Percentiles rank a stretch among this genome's conserved stretches.
Conservation (phyloP, 129 eudicot species). For the Glebionis coronaria region DNA sequence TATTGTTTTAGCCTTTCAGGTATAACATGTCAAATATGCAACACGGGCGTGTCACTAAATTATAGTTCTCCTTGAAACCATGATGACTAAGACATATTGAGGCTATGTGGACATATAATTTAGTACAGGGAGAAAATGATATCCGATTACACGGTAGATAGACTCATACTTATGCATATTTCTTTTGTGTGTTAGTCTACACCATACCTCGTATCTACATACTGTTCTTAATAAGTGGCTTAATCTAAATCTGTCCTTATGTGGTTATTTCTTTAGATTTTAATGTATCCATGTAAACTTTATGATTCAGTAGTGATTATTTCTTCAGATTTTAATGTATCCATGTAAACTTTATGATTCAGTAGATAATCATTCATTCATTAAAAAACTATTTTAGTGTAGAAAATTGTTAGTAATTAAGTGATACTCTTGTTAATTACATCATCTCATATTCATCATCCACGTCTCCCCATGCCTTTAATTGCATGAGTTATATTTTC, state of each 20-base stretch:
- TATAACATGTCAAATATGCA: neutral
- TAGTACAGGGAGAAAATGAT: neutral
- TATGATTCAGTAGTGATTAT: neutral
- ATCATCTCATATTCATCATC: too few relatives aligned
- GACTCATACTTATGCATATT: neutral
- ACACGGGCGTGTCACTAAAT: neutral
- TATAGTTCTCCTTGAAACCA: constrained; percentile 4
- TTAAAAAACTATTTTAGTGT: too few relatives aligned
- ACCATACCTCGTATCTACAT: constrained; percentile 3
- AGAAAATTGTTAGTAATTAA: too few relatives aligned
- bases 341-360: too few relatives aligned
- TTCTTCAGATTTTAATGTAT: too few relatives aligned
- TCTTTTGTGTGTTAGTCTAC: constrained; percentile 11
- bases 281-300: constrained; percentile 2
- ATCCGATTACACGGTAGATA: neutral
- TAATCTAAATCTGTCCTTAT: constrained; percentile 12
- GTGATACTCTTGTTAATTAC: too few relatives aligned
- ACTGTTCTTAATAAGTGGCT: constrained; percentile 9
- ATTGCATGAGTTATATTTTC: too few relatives aligned
- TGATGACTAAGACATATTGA: constrained; percentile 20
- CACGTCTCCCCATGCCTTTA: too few relatives aligned
- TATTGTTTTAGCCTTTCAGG: neutral
- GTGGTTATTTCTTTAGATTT: constrained; percentile 2
- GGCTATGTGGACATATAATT: too few relatives aligned
- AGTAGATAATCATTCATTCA: too few relatives aligned